These are phyloP conservation scores for Ascochyta clinopodiicola DNA, from an alignment of 2,329 filamentous ascomycete genomes.

Conservation along the genomic window DNA sequence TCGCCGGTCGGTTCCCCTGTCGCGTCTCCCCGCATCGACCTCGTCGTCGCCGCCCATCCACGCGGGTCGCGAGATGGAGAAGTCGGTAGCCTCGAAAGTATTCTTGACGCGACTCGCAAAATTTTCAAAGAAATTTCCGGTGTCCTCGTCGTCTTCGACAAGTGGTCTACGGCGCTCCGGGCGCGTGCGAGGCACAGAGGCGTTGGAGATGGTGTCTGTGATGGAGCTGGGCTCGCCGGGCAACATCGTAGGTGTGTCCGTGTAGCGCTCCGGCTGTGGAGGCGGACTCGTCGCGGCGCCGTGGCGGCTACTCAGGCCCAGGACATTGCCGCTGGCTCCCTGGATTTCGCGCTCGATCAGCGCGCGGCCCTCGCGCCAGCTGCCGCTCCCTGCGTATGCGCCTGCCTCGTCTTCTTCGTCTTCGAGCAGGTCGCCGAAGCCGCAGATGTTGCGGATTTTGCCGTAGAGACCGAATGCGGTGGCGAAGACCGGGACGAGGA, in stretches of 20 bases:
- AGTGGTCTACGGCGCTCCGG: conserved; percentile 31
- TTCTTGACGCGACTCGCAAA: conserved; percentile 88
- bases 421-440: conserved; percentile 79
- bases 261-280: conserved; percentile 35
- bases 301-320: conserved; percentile 37
- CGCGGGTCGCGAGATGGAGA: conserved; percentile 66
- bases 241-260: conserved; percentile 22
- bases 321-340: conserved; percentile 48
- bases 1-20: conserved; percentile 18
- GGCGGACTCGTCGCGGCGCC: conserved; percentile 15
- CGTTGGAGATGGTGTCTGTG: not conserved
- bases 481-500: conserved; percentile 83
- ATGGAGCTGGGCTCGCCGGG: conserved; percentile 21
- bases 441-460: conserved; percentile 75
- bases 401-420: conserved; percentile 68
- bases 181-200: conserved; percentile 7
- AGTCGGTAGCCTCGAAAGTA: conserved; percentile 77
- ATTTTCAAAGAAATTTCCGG: conserved; percentile 83
- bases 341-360: conserved; percentile 83
- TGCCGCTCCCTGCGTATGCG: conserved; percentile 74
- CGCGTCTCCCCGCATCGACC: conserved; percentile 12
- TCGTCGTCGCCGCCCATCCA: conserved; percentile 72
- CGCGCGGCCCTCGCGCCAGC: conserved; percentile 89
- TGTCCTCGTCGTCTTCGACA: conserved; percentile 65
- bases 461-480: conserved; percentile 91